These are phyloP conservation scores for Silene vulgaris DNA, from an alignment of 179 eudicot genomes.

Conservation along the genomic window DNA sequence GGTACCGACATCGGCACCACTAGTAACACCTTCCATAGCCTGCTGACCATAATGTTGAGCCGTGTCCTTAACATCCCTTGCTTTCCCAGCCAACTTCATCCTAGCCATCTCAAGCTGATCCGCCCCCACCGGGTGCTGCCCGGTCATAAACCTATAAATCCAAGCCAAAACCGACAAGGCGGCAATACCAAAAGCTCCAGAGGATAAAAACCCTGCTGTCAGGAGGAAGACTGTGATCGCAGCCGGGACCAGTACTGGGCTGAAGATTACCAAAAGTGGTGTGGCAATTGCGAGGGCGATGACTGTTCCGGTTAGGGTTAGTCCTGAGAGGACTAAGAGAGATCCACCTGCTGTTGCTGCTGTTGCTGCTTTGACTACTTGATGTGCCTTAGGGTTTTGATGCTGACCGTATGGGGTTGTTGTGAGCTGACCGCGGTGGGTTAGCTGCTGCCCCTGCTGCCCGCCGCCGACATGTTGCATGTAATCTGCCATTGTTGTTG, in stretches of 20 bases:
- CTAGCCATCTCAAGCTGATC: conserved; percentile 46
- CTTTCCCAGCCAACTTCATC: conserved; percentile 43
- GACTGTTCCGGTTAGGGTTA: conserved; percentile 39
- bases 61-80: conserved; percentile 45
- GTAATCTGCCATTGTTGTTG: conserved; percentile 30
- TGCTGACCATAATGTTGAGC: conserved; percentile 39
- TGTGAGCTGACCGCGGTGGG: conserved; percentile 14
- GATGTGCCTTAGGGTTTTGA: conserved; percentile 26
- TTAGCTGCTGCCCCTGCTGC: background rate
- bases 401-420: conserved; percentile 19
- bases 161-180: conserved; percentile 44
- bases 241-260: conserved; percentile 57
- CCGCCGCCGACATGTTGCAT: conserved; percentile 14
- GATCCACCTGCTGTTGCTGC: conserved; percentile 49
- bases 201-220: conserved; percentile 36
- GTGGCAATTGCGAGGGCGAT: conserved; percentile 40
- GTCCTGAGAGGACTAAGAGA: conserved; percentile 40
- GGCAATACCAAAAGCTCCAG: conserved; percentile 51
- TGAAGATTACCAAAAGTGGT: conserved; percentile 47
- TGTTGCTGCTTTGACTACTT: conserved; percentile 45
- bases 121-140: conserved; percentile 41
- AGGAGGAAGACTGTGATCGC: conserved; percentile 32
- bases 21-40: conserved; percentile 11
- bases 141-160: conserved; percentile 49
- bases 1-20: background rate